These are phyloP conservation scores for Amanita jacksonii DNA, from an alignment of 768 basidiomycete genomes.

Conservation along the genomic window DNA sequence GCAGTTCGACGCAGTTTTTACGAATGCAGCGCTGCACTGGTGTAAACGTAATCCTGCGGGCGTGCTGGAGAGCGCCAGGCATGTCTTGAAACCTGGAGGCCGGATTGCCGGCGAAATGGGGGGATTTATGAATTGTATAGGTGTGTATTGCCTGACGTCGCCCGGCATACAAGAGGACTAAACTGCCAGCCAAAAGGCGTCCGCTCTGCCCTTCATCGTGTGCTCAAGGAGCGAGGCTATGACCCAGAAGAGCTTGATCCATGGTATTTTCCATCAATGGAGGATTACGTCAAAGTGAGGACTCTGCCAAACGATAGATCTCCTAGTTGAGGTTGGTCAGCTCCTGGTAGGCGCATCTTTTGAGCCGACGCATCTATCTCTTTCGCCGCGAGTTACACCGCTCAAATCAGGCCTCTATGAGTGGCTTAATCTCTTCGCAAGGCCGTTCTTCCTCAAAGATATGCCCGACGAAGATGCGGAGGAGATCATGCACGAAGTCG, in stretches of 20 bases:
- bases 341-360: constrained; percentile 51
- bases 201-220: constrained; percentile 45
- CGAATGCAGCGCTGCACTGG: constrained; percentile 79
- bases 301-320: too few species aligned
- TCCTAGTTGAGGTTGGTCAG: too few species aligned
- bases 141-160: constrained; percentile 23
- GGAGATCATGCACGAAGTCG: constrained; percentile 54
- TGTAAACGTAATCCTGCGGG: constrained; percentile 65
- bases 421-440: constrained; percentile 63
- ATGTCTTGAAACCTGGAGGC: constrained; percentile 58
- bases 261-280: constrained; percentile 75
- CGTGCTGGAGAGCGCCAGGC: constrained; percentile 52
- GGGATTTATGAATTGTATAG: constrained; percentile 62
- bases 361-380: constrained; percentile 38
- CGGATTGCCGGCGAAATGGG: constrained; percentile 73
- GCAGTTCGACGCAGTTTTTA: constrained; percentile 68
- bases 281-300: constrained; percentile 50
- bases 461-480: constrained; percentile 45
- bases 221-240: constrained; percentile 40
- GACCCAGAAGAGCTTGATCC: constrained; percentile 60
- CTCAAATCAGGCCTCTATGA: constrained; percentile 43
- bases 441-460: constrained; percentile 46
- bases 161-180: not conserved
- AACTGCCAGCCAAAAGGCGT: constrained; percentile 36
- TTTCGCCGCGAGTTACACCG: constrained; percentile 47